Conservation (phyloP, 495 filamentous ascomycete genomes). For the Margaritispora aquatica region DNA sequence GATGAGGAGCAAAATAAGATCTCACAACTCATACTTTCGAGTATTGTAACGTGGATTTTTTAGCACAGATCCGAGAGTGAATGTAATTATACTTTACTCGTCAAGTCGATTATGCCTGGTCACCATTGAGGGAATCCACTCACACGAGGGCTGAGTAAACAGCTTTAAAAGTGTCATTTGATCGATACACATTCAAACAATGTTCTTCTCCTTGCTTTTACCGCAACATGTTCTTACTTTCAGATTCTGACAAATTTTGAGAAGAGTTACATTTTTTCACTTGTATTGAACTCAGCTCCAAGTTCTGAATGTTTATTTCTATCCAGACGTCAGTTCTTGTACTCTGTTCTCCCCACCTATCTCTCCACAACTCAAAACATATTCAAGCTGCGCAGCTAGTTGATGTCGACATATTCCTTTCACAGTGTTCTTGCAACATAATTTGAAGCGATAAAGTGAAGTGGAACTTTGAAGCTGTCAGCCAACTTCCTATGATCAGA, state of each 20-base stretch:
- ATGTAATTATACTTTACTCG: too few relatives aligned
- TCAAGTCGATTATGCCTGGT: too few relatives aligned
- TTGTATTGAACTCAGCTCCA: background rate
- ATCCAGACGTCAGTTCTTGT: background rate
- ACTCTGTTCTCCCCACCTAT: background rate
- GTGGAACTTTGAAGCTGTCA: background rate
- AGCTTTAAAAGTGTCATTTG: too few relatives aligned
- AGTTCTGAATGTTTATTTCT: background rate
- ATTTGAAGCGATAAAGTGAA: background rate
- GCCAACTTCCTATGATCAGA: background rate
- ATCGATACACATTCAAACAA: too few relatives aligned
- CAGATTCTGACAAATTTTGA: background rate
- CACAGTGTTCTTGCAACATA: background rate
- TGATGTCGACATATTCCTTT: background rate
- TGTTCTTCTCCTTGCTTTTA: too few relatives aligned
- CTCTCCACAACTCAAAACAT: too few relatives aligned
- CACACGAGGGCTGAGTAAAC: too few relatives aligned
- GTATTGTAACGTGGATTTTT: too few relatives aligned
- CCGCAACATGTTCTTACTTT: too few relatives aligned
- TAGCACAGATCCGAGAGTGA: too few relatives aligned
- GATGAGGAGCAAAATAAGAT: too few relatives aligned
- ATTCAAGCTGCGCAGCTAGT: background rate
- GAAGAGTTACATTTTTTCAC: background rate
- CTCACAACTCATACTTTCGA: background rate
- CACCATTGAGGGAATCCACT: too few relatives aligned